These are phyloP conservation scores for Escallonia herrerae DNA, from an alignment of 129 eudicot species.

Conservation along the genomic window DNA sequence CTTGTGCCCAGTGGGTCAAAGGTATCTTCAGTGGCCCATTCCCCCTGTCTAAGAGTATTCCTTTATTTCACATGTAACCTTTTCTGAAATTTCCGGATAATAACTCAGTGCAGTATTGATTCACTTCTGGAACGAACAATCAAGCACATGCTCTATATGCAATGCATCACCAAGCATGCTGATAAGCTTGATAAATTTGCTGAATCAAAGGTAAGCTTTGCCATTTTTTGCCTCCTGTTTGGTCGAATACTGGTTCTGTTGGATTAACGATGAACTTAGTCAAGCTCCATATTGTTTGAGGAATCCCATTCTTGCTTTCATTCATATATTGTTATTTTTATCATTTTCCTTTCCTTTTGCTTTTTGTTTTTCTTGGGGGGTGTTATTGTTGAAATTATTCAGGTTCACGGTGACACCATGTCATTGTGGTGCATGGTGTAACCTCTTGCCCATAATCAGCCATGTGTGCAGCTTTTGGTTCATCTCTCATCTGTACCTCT, in stretches of 20 bases:
- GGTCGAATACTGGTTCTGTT: too few relatives aligned
- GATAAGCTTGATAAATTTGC: conserved; percentile 59
- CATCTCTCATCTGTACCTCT: too few relatives aligned
- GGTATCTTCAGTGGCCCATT: conserved; percentile 30
- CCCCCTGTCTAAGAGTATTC: neutral
- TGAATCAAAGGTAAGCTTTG: conserved; percentile 51
- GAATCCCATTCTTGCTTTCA: too few relatives aligned
- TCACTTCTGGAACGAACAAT: conserved; percentile 83
- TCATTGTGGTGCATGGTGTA: too few relatives aligned
- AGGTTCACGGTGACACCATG: too few relatives aligned
- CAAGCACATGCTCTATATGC: conserved; percentile 85
- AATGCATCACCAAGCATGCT: conserved; percentile 60
- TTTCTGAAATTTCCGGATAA: conserved; percentile 26
- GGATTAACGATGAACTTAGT: too few relatives aligned
- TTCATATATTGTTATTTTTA: neutral
- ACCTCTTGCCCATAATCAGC: too few relatives aligned
- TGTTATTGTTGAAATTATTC: too few relatives aligned
- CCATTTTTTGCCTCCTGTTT: neutral
- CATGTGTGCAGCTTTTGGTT: too few relatives aligned
- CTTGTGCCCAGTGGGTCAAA: conserved; percentile 95
- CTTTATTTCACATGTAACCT: neutral
- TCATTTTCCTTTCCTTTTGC: neutral
- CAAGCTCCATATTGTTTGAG: too few relatives aligned
- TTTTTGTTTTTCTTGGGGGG: neutral
- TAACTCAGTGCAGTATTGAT: conserved; percentile 90